Base-by-base conservation (phyloP, 1,139 yeast species). In the Martiniozyma asiatica region DNA sequence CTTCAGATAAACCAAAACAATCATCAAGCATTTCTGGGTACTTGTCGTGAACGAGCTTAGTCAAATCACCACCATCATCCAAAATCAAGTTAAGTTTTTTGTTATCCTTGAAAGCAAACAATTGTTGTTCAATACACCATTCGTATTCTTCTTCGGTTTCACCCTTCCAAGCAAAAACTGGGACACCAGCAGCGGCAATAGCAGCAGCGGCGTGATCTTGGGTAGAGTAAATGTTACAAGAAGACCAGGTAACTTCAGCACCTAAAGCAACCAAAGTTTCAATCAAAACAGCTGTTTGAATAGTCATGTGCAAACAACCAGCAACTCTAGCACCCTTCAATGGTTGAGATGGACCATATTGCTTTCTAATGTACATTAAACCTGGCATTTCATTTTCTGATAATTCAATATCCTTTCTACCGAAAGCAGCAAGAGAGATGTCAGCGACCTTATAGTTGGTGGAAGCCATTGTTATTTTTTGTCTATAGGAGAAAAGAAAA, bases 171-270 rank as follows among this genome's bases (percentile, higher is more conserved):
- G 99, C 99, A 52, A 85, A 92, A 47, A 92, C 99, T 58, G 99
- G 98, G 40, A 89, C 93, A 68, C 98, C 99, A 50, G 96, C 65
- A 51, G 98, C 98, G 51, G 99, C 99, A 63, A 92, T 89, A 54
- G 98, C 98, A 56, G 99, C 97, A 55, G 99, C 98, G 50, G 97
- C 97, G 61, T 89, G 97, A 66, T 89, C 98, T 71, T 89, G 99
- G 46, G 99, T 89, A 50, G 97, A 89, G 80, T 84, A 89, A 55
- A 89, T 89, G 94, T 89, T 89, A 76, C 99, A 89, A 33, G 97
- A 87, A 45, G 95, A 73, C 99, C 99, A 89, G 56, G 99, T 89
- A 45, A 89, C 99, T 71, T 89, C 99, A 47, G 99, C 99, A 69
- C 99, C 99, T 52, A 89, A 74, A 47, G 94, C 95, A 56, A 73